Percentiles rank a stretch among this genome's conserved stretches.
phyloP scores from a whole-genome alignment of 225 moss, liverwort and hornwort genomes.

The Physcomitrium patens region DNA sequence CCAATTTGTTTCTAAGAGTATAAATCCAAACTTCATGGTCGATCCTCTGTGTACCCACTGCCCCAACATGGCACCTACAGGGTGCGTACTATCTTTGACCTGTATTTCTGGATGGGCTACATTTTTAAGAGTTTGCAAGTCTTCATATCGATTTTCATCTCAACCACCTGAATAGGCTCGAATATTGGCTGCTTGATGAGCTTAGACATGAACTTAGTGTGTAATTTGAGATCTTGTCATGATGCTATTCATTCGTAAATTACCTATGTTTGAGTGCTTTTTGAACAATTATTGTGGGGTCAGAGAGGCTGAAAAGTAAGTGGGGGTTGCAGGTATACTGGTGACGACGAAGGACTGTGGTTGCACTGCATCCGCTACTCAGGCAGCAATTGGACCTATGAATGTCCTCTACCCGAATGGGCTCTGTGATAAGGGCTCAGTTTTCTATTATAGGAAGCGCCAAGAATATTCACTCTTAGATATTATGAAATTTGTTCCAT shows the following conservation, averaged over 20 bases:
- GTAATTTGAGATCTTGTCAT: too few species aligned
- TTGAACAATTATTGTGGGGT: neutral
- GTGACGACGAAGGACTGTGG: conserved; percentile 82
- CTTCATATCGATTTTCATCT: neutral
- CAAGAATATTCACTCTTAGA: neutral
- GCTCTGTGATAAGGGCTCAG: conserved; percentile 42
- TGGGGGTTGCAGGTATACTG: conserved; percentile 50
- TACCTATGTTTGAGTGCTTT: neutral
- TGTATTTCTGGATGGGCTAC: neutral
- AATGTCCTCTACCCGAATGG: conserved; percentile 93
- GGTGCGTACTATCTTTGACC: conserved; percentile 53
- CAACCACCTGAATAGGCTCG: too few species aligned
- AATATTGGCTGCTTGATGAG: too few species aligned
- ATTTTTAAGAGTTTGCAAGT: neutral
- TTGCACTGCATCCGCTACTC: conserved; percentile 87
- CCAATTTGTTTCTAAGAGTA: conserved; percentile 23
- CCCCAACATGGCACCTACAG: conserved; percentile 78
- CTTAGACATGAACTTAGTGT: too few species aligned
- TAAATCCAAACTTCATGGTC: conserved; percentile 45
- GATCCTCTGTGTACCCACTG: conserved; percentile 90
- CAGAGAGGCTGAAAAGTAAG: conserved; percentile 7
- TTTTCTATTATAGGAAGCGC: neutral
- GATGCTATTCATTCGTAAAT: too few species aligned
- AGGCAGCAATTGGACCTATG: conserved; percentile 76
- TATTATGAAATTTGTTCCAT: neutral